Base-by-base conservation (phyloP, 306 rosid species). In the Medicago ruthenica region DNA sequence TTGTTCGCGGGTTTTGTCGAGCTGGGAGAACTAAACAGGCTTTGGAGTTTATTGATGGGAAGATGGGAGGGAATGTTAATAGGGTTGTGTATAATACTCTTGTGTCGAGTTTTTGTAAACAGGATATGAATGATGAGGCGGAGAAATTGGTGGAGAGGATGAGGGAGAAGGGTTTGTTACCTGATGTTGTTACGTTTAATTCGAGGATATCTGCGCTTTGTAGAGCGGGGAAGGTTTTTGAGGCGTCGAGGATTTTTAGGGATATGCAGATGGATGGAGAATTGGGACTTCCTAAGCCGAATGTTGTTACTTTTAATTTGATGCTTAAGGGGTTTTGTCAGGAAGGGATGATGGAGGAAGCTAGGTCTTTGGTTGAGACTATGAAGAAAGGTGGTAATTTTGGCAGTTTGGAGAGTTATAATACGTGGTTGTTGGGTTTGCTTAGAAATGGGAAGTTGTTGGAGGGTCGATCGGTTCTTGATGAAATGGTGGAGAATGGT, bases 141-240 rank as follows among this genome's bases (percentile, higher is more conserved):
- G 96, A 95, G 90, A 90, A 76, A 66, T 75, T 95, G 77, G 90
- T 87, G 8, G 96, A 89, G 82, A 88, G 76, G 82, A 92, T 95
- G 98, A 86, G 87, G 62, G 86, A 86, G 39, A 79, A 61, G 31
- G 89, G 91, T 63, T 15, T 92, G 55, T 70, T 60, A 60, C 98
- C 92, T 0, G 90, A 95, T 84, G 86, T 86, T 74, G 93, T 92
- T 64, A 95, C 98, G 31, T 95, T 92, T 64, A 95, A 95, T 77
- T 85, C 92, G n/a, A 84, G 98, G 88, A 89, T 95, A 70, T 89
- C 97, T 0, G 97, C 96, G 1, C 97, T 95, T 48, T 92, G 96
- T 82, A 75, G 70, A 45, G 84, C 80, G 1, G 91, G 97, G 75
- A 87, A 95, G 70, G 81, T 95, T 74, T 74, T 89, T 8, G 97